Base-by-base conservation (phyloP, 73 alveolate species). In the Diophrys sp. region DNA sequence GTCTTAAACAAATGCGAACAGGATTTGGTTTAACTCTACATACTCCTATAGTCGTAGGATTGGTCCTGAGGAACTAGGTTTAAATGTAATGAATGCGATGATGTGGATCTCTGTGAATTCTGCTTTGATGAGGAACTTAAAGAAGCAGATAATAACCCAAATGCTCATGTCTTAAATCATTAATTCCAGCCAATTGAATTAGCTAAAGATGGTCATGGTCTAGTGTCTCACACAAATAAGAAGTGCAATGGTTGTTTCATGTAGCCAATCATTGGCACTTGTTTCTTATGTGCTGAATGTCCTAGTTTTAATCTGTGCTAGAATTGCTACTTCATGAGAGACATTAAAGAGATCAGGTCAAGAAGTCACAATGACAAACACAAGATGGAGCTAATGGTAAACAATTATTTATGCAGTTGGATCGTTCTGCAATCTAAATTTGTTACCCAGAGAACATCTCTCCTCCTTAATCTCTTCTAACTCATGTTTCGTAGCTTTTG, bases 211-310 rank as follows among this genome's bases (percentile, higher is more conserved):
- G 97, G 94, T 24, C 84, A 73, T 71, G 98, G 98, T 0, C 76
- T 94, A 14, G 93, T 96, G 8, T 88, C 90, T 44, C 98, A 94
- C 85, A 92, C 90, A 71, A 57, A 83, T 29, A 82, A 85, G 28
- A 86, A 90, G 32, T 91, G 98, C 77, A 88, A 74, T 56, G 78
- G 87, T 33, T 94, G 98, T 84, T 94, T 78, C 70, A 79, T 78
- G 88, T 85, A 91, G 71, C 98, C 98, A 14, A 94, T 94, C 18
- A 73, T 94, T 54, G 98, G 98, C 14, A 89, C 94, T 56, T 89
- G 96, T 67, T 94, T 94, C 66, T 80, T 87, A 14, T 93, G 98
- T 82, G 88, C 87, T 62, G 83, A 83, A 32, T 93, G 98, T 75
- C 73, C 87, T 31, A 83, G 89, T 31, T 89, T 85, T 54, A 80